Evolutionary conservation across 495 filamentous ascomycete genomes (phyloP).

Genomic region (Aspergillus asperescens): DNA sequence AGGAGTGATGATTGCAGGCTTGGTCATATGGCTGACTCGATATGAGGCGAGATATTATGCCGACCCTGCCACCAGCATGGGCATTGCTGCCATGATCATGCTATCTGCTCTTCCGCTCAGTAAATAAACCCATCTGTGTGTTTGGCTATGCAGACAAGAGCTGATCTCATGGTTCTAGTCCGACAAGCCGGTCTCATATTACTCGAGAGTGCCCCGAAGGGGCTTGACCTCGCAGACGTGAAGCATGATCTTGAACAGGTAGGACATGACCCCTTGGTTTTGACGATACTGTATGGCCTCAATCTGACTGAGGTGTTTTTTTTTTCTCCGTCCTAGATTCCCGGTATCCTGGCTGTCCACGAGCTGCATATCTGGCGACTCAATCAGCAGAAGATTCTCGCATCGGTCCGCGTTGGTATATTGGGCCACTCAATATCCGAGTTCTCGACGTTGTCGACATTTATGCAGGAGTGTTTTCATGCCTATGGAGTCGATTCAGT

Average conservation of each 20-base stretch:
- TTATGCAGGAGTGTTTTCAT: conserved; percentile 46
- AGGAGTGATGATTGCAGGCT: conserved; percentile 39
- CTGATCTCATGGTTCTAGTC: conserved; percentile 16
- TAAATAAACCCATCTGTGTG: conserved; percentile 7
- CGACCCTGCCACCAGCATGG: conserved; percentile 42
- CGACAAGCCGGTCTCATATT: conserved; percentile 52
- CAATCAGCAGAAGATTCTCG: conserved; percentile 46
- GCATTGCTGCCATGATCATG: conserved; percentile 43
- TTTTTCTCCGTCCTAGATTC: too few species aligned
- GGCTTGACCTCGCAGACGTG: conserved; percentile 69
- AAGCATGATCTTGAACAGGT: conserved; percentile 60
- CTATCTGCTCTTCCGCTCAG: conserved; percentile 35
- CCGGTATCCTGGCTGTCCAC: conserved; percentile 42
- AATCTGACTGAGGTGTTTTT: not conserved
- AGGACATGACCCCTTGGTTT: not conserved
- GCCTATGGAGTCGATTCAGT: conserved; percentile 50
- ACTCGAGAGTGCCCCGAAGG: conserved; percentile 75
- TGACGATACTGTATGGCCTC: not conserved
- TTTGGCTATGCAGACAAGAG: not conserved
- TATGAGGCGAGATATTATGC: conserved; percentile 40
- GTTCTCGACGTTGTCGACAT: conserved; percentile 37
- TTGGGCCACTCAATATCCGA: conserved; percentile 29
- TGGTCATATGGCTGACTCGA: conserved; percentile 39
- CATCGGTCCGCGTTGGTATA: conserved; percentile 45
- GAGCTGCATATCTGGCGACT: conserved; percentile 52